Conservation (phyloP, 148 eudicot species). For the Heliamphora exappendiculata region DNA sequence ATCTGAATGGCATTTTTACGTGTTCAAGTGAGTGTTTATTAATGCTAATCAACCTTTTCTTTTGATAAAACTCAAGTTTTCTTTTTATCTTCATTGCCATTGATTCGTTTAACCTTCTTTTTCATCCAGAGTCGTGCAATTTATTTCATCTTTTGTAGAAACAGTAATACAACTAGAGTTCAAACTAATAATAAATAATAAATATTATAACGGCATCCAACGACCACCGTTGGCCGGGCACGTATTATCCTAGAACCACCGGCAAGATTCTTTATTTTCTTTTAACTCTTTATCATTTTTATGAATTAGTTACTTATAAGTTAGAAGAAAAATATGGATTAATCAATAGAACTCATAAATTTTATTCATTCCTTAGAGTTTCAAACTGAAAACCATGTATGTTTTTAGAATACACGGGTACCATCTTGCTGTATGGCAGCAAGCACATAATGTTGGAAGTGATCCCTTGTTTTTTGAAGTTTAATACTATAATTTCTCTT, state of each 20-base stretch:
- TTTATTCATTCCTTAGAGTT: not conserved
- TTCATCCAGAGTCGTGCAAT: not conserved
- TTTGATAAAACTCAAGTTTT: not conserved
- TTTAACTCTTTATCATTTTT: not conserved
- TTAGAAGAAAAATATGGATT: too few species aligned
- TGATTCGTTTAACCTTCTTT: not conserved
- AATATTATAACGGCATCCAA: not conserved
- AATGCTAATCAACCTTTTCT: not conserved
- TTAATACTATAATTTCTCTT: not conserved
- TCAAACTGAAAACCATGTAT: not conserved
- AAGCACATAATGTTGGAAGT: not conserved
- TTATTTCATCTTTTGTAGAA: not conserved
- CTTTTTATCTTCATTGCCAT: not conserved
- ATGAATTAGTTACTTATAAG: not conserved
- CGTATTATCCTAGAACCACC: not conserved
- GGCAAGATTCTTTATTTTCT: not conserved
- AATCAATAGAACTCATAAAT: not conserved
- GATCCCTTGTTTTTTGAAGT: not conserved
- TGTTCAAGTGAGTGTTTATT: not conserved
- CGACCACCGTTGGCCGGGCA: not conserved
- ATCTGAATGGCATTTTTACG: not conserved
- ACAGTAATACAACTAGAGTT: not conserved
- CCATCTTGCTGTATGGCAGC: not conserved
- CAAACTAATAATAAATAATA: too few species aligned
- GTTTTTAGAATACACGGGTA: not conserved